These are phyloP conservation scores for Chaetomidium leptoderma DNA, from an alignment of 495 filamentous ascomycete genomes.

Conservation along the genomic window DNA sequence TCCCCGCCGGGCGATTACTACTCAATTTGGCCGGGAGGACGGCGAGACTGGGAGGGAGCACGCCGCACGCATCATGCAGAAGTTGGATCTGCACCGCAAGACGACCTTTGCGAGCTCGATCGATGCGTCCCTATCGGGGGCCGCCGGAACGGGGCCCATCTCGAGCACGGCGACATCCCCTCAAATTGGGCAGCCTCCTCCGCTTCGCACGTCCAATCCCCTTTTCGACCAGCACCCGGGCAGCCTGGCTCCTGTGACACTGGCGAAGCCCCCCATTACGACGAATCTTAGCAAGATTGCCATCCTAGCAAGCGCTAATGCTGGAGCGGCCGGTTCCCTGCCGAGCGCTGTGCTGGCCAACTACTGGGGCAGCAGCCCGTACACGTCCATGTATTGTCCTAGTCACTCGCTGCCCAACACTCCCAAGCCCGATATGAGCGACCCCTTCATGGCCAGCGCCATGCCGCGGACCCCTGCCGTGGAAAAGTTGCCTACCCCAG, in stretches of 20 bases:
- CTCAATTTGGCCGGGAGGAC: constrained; percentile 49
- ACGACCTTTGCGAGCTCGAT: constrained; percentile 49
- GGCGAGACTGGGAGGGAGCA: constrained; percentile 68
- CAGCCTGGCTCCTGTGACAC: constrained; percentile 74
- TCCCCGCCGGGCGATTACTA: constrained; percentile 47
- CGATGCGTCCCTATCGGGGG: constrained; percentile 35
- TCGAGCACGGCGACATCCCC: constrained; percentile 35
- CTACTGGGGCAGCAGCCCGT: constrained; percentile 82
- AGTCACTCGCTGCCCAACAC: constrained; percentile 13
- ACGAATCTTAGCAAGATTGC: constrained; percentile 86
- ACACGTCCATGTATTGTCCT: constrained; percentile 69
- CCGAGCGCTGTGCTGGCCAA: constrained; percentile 86
- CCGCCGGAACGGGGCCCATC: constrained; percentile 62
- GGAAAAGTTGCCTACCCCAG: constrained; percentile 23
- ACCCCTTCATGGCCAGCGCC: constrained; percentile 41
- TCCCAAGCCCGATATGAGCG: constrained; percentile 46
- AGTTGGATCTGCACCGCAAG: constrained; percentile 84
- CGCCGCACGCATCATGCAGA: constrained; percentile 83
- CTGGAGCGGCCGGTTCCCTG: constrained; percentile 63
- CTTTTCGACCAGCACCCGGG: constrained; percentile 42
- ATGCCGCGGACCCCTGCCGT: constrained; percentile 39
- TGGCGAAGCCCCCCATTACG: constrained; percentile 78
- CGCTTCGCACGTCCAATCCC: constrained; percentile 22
- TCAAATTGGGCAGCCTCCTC: constrained; percentile 24
- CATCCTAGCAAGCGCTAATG: constrained; percentile 69